Conservation (phyloP, 1,284 basidiomycete genomes). For the Rhodotorula sp. region DNA sequence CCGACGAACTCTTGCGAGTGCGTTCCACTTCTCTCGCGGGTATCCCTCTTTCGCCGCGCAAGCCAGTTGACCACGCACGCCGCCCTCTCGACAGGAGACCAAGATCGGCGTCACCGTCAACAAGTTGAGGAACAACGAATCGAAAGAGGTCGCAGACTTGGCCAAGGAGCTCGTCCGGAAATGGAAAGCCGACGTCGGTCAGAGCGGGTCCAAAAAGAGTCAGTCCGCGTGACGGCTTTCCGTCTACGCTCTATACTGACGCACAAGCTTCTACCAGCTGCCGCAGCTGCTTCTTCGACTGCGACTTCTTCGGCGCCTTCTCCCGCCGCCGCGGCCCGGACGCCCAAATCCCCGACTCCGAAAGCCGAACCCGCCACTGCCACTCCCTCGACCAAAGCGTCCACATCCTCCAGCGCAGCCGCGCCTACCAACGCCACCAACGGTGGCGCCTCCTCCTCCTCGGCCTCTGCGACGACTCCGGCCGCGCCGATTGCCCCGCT, state of each 20-base stretch:
- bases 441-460: not conserved
- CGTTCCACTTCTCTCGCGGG: conserved; percentile 50
- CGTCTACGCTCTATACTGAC: not conserved
- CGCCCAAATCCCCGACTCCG: conserved; percentile 7
- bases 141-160: conserved; percentile 70
- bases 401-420: not conserved
- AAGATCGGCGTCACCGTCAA: conserved; percentile 90
- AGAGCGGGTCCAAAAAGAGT: conserved; percentile 29
- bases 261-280: not conserved
- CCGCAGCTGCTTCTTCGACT: conserved; percentile 9
- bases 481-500: not conserved
- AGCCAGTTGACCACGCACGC: no score
- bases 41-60: not conserved
- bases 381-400: not conserved
- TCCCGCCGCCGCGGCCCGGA: conserved; percentile 6
- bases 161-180: conserved; percentile 91
- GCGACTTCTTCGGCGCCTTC: conserved; percentile 5
- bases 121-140: conserved; percentile 62
- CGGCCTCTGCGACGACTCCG: not conserved
- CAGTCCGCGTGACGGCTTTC: not conserved
- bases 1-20: conserved; percentile 82
- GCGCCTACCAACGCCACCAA: not conserved
- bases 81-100: conserved; percentile 62
- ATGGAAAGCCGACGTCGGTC: conserved; percentile 41
- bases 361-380: not conserved